These are phyloP conservation scores for Colletotrichum costaricense DNA, from an alignment of 2,329 filamentous ascomycete species.

Conservation along the genomic window DNA sequence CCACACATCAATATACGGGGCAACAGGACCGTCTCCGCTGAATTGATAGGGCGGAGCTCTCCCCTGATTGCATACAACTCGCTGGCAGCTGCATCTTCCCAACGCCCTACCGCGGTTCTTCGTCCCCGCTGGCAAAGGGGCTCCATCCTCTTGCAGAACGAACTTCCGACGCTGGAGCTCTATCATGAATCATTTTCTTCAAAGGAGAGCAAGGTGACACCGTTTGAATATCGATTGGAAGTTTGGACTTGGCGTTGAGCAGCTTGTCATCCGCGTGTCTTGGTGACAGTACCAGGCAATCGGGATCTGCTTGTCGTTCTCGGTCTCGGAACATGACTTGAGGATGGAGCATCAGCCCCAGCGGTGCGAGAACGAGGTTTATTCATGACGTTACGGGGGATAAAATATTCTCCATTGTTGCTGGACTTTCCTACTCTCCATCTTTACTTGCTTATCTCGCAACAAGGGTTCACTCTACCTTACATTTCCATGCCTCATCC, in stretches of 20 bases:
- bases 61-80: not conserved
- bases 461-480: not conserved
- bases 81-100: not conserved
- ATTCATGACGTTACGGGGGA: not conserved
- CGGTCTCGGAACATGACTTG: not conserved
- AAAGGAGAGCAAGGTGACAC: not conserved
- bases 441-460: not conserved
- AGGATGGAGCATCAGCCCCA: not conserved
- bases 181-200: not conserved
- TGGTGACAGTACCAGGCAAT: not conserved
- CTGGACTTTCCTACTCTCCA: not conserved
- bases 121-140: too few relatives aligned
- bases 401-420: not conserved
- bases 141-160: too few relatives aligned
- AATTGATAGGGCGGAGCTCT: constrained; percentile 13
- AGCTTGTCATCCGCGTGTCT: not conserved
- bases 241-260: not conserved
- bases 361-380: not conserved
- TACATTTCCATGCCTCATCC: too few relatives aligned
- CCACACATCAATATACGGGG: constrained; percentile 19
- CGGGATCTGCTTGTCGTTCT: not conserved
- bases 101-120: not conserved
- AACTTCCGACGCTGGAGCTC: not conserved
- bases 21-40: not conserved
- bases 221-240: not conserved